Percentiles rank a stretch among this genome's conserved stretches.
These are phyloP conservation scores for Arachnomyces sp. DNA, from an alignment of 2,329 filamentous ascomycete species.

Conservation along the genomic window DNA sequence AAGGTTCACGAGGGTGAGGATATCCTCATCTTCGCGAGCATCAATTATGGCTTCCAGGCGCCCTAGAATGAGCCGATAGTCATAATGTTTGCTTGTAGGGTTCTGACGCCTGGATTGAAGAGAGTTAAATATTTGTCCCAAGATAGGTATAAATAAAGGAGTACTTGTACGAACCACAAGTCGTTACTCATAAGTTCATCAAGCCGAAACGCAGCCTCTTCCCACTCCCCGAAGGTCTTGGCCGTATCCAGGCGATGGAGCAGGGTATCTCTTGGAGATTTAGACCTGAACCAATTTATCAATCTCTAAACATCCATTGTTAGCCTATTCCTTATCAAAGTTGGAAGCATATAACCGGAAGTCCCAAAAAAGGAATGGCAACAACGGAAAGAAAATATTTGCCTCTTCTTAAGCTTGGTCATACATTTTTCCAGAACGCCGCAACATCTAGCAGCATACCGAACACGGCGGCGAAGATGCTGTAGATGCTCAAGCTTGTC, in stretches of 20 bases:
- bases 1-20: conserved; percentile 68
- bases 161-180: conserved; percentile 53
- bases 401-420: conserved; percentile 12
- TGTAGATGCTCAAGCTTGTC: conserved; percentile 20
- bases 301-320: conserved; percentile 49
- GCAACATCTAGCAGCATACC: conserved; percentile 55
- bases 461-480: conserved; percentile 37
- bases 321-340: no score
- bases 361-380: no score
- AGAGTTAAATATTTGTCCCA: not conserved
- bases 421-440: conserved; percentile 56
- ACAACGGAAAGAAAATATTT: conserved; percentile 3
- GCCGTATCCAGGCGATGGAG: conserved; percentile 59
- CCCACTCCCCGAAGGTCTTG: conserved; percentile 74
- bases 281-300: conserved; percentile 58
- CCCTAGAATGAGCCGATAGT: conserved; percentile 75
- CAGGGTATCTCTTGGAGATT: conserved; percentile 58
- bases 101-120: conserved; percentile 63
- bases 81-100: conserved; percentile 72
- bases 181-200: conserved; percentile 75
- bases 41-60: conserved; percentile 63
- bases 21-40: conserved; percentile 63
- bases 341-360: conserved; percentile 1
- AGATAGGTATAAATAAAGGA: not conserved
- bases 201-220: conserved; percentile 72